Base-by-base conservation (phyloP, 768 basidiomycete genomes). In the Boletus rubescentipes region DNA sequence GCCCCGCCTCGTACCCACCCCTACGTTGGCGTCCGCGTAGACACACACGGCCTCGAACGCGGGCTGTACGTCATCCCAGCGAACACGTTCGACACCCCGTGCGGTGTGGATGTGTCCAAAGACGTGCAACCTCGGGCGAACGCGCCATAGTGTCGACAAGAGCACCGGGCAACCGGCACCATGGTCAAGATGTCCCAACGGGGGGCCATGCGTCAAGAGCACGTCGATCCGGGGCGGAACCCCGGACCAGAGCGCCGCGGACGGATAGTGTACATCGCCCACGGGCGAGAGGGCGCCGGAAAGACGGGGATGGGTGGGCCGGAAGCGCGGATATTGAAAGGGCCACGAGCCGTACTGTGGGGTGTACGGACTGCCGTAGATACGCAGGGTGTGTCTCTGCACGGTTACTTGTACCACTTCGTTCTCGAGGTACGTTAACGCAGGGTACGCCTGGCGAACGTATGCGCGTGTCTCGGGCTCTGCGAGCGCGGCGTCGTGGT, bases 191-290 rank as follows among this genome's bases (percentile, higher is more conserved):
- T 77, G 75, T 5, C 57, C 56, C 21, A 59, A 39, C 1, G 75
- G 76, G 0, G 78, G 77, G 0, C 78, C 75, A 39, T 78, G 77
- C 0, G 77, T 78, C 38, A 78, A 56, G 29, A 80, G 70, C 15
- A 79, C 65, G 54, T 79, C 77, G 7, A 66, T 69, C 8, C 55
- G 29, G 3, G 55, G 51, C 0, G 73, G 74, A 1, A 77, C 61
- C 14, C 31, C 4, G 8, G 67, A 49, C 73, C 72, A 76, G 20
- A 62, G 41, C 15, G 49, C 40, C 9, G 34, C 43, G 1, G 59
- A 29, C 0, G 47, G 51, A 49, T 57, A 51, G 35, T 40, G 23
- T 1, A 10, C 10, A 30, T 59, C 48, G 26, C 29, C 16, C 5
- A 46, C 3, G 0, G 44, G 18, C 2, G 30, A 30, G 18, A 50